Base-by-base conservation (phyloP, 768 basidiomycete genomes). In the Lactarius evosmus region DNA sequence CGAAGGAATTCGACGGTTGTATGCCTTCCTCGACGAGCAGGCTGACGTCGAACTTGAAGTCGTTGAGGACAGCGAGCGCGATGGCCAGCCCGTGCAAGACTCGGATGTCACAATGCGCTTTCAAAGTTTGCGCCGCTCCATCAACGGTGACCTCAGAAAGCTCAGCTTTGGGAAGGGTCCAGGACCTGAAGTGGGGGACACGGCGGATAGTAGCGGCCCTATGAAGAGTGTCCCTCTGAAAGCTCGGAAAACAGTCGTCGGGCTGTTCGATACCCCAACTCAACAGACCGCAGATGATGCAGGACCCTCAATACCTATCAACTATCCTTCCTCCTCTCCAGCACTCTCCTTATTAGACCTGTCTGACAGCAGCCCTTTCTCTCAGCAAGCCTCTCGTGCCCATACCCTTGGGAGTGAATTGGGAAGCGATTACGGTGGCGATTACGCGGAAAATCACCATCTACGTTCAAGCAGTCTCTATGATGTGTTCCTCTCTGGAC, bases 1-100 rank as follows among this genome's bases (percentile, higher is more conserved):
- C 2, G 82, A 88, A 53, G 82, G 81, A 59, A 90, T 93, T 66
- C 80, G 80, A 52, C 82, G 82, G 60, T 81, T 85, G 7, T 93
- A 91, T 66, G 89, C 90, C 65, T 85, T 77, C 60, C 78, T 92
- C 40, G 80, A 80, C 27, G 84, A 85, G 51, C 80, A 79, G 14
- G 79, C 80, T 56, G 77, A 79, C 36, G 74, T 80, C 16, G 84
- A 87, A 58, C 75, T 83, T 46, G 78, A 80, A 33, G 71, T 80
- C 32, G 76, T 80, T 44, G 72, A 72, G 34, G 69, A 76, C 8
- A 70, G 71, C 22, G 74, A 73, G 33, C 66, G 50, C 54, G 72
- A 76, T 30, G 72, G 72, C 69, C 75, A 58, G 69, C 74, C 70
- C 65, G 69, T 25, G 72, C 72, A 65, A 60, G 73, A 63, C 70